Evolutionary conservation across 805 yeast genomes (phyloP).

Genomic region (Cyberlindnera veronae): DNA sequence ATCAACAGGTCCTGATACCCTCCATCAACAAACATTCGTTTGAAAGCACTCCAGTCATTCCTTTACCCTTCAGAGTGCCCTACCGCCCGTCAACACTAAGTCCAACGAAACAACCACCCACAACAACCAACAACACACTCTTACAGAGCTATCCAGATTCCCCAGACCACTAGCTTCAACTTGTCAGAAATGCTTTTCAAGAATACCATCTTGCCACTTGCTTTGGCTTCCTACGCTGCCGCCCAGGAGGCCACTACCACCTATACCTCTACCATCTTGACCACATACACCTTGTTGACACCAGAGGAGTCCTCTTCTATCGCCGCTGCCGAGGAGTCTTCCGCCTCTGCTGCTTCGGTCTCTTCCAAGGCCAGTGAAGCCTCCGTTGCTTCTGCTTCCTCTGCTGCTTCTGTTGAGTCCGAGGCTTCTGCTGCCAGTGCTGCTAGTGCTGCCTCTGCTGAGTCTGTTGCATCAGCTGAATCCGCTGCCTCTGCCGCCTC

Average conservation of each 20-base stretch:
- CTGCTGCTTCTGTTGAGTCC: constrained; percentile 10
- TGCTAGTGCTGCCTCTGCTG: constrained; percentile 16
- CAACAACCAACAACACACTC: background rate
- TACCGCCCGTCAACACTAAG: constrained; percentile 3
- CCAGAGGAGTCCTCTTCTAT: constrained; percentile 26
- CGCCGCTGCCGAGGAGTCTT: constrained; percentile 9
- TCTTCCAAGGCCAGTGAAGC: constrained; percentile 7
- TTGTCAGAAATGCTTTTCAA: constrained; percentile 26
- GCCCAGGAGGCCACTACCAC: constrained; percentile 34
- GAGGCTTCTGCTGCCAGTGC: constrained; percentile 23
- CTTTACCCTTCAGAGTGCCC: constrained; percentile 29
- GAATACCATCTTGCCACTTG: constrained; percentile 21
- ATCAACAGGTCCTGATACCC: background rate
- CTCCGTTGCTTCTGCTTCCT: constrained; percentile 21
- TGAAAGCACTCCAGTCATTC: constrained; percentile 31
- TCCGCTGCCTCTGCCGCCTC: constrained; percentile 16
- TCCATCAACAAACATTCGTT: constrained; percentile 1
- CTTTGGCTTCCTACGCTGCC: constrained; percentile 30
- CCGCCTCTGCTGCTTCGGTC: constrained; percentile 18
- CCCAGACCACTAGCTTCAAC: too few relatives aligned
- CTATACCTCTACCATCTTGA: constrained; percentile 37
- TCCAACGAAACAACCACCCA: background rate
- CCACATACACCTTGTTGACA: constrained; percentile 29
- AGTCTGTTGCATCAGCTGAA: constrained; percentile 20
- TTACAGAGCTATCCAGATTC: background rate